Conservation (phyloP, 1,284 basidiomycete species). For the Cryptococcus neoformans region DNA sequence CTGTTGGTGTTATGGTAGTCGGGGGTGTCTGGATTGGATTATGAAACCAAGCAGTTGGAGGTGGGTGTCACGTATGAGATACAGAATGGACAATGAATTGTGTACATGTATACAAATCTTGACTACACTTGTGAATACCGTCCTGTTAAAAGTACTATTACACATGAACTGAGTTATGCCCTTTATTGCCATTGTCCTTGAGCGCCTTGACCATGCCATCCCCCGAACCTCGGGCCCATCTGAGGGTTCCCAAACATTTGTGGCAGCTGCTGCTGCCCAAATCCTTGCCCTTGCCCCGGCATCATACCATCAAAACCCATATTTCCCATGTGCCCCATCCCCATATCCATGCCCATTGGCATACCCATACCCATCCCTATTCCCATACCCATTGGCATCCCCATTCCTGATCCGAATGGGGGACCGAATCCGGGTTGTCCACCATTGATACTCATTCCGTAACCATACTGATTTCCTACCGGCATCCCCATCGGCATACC, state of each 20-base stretch:
- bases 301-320: slow-evolving; percentile 4
- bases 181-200: slow-evolving; percentile 4
- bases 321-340: background rate
- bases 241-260: background rate
- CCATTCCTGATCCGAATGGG: background rate
- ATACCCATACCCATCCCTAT: slow-evolving; percentile 11
- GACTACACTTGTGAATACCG: background rate
- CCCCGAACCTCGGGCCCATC: slow-evolving; percentile 1
- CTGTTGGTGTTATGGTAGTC: background rate
- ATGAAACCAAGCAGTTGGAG: background rate
- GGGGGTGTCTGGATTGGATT: slow-evolving; percentile 6
- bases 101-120: background rate
- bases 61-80: background rate
- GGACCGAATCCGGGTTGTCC: background rate
- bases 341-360: slow-evolving; percentile 5
- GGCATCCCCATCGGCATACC: background rate
- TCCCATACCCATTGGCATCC: slow-evolving; percentile 7
- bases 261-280: slow-evolving; percentile 3
- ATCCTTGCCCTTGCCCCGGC: background rate
- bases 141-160: background rate
- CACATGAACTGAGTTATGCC: background rate
- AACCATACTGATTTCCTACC: background rate
- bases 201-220: background rate
- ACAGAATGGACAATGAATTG: background rate
- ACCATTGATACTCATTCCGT: slow-evolving; percentile 3